These are phyloP conservation scores for Sanghuangporus weigelae DNA, from an alignment of 1,284 basidiomycete genomes.

Conservation along the genomic window DNA sequence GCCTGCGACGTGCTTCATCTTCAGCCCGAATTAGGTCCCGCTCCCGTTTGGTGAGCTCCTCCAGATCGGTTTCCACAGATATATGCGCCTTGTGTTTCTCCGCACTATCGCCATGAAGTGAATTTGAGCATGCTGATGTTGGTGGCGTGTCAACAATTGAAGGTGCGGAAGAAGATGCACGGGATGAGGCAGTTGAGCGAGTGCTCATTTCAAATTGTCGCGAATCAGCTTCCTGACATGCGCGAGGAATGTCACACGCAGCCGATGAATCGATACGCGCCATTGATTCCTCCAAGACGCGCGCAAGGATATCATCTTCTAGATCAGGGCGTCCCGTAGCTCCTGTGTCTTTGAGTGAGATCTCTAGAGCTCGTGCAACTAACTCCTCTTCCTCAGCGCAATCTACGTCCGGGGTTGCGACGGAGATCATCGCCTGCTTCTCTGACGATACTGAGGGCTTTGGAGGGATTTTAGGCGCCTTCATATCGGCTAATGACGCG, in stretches of 20 bases:
- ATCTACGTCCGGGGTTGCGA: neutral
- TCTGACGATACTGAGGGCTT: constrained; percentile 1
- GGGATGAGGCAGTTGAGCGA: neutral
- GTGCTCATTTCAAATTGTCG: neutral
- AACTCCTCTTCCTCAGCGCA: constrained; percentile 26
- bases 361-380: constrained; percentile 35
- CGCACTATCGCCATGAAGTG: neutral
- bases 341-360: constrained; percentile 47
- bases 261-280: neutral
- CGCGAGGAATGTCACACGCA: neutral
- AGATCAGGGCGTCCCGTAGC: constrained; percentile 14
- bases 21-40: neutral
- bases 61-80: neutral
- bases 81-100: neutral
- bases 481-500: neutral
- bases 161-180: neutral
- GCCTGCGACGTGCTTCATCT: constrained; percentile 9
- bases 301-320: constrained; percentile 13
- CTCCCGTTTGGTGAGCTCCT: constrained; percentile 1
- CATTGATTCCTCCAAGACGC: constrained; percentile 13
- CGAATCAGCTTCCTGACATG: neutral
- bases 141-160: neutral
- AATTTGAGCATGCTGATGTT: neutral
- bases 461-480: constrained; percentile 1
- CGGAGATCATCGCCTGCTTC: neutral